phyloP scores from a whole-genome alignment of 1,284 basidiomycete genomes.

The Inonotus hispidus region DNA sequence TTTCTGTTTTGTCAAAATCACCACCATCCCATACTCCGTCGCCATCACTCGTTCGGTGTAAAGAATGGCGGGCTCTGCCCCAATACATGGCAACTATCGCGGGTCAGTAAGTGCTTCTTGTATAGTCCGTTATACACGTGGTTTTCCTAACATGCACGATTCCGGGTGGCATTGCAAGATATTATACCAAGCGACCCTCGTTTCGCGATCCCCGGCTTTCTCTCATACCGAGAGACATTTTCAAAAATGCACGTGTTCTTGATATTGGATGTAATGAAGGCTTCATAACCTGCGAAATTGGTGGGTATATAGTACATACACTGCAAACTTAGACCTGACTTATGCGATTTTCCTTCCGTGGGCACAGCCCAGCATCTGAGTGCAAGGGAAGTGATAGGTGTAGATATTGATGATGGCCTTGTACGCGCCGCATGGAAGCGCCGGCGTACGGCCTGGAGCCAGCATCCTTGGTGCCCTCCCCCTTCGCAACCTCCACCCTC shows the following conservation, averaged over 20 bases:
- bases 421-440: constrained; percentile 67
- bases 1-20: too few species aligned
- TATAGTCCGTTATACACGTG: background rate
- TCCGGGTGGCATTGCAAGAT: constrained; percentile 36
- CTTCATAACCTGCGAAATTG: constrained; percentile 75
- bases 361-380: constrained; percentile 40
- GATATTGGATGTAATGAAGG: constrained; percentile 85
- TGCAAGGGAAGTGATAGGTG: constrained; percentile 62
- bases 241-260: constrained; percentile 53
- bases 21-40: too few species aligned
- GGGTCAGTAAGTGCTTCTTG: constrained; percentile 33
- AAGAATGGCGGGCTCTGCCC: constrained; percentile 24
- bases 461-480: constrained; percentile 31
- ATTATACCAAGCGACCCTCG: constrained; percentile 65
- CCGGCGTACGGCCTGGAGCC: constrained; percentile 62
- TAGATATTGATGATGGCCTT: constrained; percentile 74
- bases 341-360: background rate
- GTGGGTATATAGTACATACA: constrained; percentile 34
- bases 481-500: background rate
- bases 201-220: constrained; percentile 54
- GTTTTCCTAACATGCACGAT: background rate
- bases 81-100: constrained; percentile 61
- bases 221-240: constrained; percentile 48
- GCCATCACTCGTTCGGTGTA: background rate
- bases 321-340: background rate